Conservation (phyloP, 306 rosid genomes). For the Trifolium pratense region DNA sequence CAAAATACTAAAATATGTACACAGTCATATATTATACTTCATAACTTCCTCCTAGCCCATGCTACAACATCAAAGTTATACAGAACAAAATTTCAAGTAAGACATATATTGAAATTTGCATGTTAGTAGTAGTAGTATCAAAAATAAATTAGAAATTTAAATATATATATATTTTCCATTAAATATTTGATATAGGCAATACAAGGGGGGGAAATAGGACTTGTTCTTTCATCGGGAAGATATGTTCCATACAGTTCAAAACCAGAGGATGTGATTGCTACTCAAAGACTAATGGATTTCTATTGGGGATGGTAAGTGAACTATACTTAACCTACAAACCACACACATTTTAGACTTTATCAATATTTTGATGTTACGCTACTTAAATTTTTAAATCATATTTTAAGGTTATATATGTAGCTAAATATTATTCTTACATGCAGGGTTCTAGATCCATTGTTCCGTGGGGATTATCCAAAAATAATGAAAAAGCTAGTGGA, state of each 20-base stretch:
- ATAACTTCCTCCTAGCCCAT: neutral
- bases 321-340: too few species aligned
- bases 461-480: conserved; percentile 17
- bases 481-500: conserved; percentile 41
- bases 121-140: too few species aligned
- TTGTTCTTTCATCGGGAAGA: neutral
- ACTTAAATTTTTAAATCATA: too few species aligned
- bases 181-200: neutral
- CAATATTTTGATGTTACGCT: too few species aligned
- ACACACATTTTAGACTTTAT: too few species aligned
- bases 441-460: too few species aligned
- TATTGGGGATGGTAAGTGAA: neutral
- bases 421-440: too few species aligned
- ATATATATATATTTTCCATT: neutral
- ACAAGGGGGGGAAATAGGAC: neutral
- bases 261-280: neutral
- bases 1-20: neutral
- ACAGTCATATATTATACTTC: neutral
- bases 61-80: neutral
- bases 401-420: too few species aligned
- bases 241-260: neutral
- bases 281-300: neutral
- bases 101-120: too few species aligned
- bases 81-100: neutral
- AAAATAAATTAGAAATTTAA: neutral